phyloP scores from a whole-genome alignment of 1,139 yeast genomes.

The Scheffersomyces stambukii region DNA sequence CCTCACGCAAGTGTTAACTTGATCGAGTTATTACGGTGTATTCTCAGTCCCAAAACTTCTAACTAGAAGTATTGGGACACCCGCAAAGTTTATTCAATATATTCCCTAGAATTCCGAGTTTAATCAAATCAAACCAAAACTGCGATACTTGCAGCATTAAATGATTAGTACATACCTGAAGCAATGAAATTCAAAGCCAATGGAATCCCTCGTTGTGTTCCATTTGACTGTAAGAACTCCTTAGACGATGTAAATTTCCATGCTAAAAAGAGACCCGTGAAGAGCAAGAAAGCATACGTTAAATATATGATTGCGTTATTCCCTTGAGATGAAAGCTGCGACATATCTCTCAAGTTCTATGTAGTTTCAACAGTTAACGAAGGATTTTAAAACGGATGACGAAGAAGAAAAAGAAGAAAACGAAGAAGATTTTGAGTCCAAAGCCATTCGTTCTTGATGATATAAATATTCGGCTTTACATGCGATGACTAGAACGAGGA shows the following conservation, averaged over 20 bases:
- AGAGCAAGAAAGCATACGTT: constrained; percentile 63
- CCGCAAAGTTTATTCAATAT: too few relatives aligned
- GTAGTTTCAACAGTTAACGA: too few relatives aligned
- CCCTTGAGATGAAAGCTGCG: constrained; percentile 37
- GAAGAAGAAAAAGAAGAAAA: too few relatives aligned
- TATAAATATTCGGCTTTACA: too few relatives aligned
- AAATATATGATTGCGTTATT: constrained; percentile 74
- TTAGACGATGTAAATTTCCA: constrained; percentile 43
- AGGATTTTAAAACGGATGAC: too few relatives aligned
- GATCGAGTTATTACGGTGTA: constrained; percentile 83
- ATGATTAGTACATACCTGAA: constrained; percentile 58
- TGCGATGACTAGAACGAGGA: too few relatives aligned
- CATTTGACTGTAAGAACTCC: constrained; percentile 69
- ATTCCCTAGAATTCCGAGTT: too few relatives aligned
- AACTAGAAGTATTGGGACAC: too few relatives aligned
- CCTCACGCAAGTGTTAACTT: constrained; percentile 90
- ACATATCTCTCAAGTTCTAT: constrained; percentile 11
- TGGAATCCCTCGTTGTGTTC: constrained; percentile 78
- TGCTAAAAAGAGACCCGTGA: constrained; percentile 58
- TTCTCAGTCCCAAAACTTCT: too few relatives aligned
- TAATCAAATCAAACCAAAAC: too few relatives aligned
- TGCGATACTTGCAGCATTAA: constrained; percentile 10
- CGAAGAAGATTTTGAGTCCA: too few relatives aligned
- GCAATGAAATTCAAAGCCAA: constrained; percentile 83
- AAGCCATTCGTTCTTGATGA: too few relatives aligned